phyloP scores from a whole-genome alignment of 1,284 basidiomycete species.

The Trichosporon asahii region DNA sequence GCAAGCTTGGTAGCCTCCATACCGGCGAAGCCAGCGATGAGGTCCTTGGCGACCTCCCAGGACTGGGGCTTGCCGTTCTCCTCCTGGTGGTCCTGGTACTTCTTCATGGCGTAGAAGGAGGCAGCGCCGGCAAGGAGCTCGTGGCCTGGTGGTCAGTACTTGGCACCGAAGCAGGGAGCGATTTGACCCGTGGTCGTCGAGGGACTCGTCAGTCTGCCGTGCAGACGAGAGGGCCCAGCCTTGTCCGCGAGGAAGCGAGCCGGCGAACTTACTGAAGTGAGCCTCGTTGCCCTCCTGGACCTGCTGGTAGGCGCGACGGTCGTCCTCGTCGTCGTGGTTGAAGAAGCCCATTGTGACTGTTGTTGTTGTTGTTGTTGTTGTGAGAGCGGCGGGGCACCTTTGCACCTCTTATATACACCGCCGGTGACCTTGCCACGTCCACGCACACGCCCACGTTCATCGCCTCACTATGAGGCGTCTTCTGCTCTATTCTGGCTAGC shows the following conservation, averaged over 20 bases:
- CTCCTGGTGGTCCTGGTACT: conserved; percentile 35
- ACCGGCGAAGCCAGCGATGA: conserved; percentile 36
- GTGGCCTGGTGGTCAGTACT: conserved; percentile 9
- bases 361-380: conserved; percentile 13
- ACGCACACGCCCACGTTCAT: background rate
- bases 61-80: conserved; percentile 29
- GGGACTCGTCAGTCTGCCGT: too few species aligned
- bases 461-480: background rate
- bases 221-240: too few species aligned
- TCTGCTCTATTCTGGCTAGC: background rate
- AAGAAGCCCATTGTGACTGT: conserved; percentile 29
- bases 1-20: conserved; percentile 41
- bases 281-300: conserved; percentile 20
- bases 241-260: too few species aligned
- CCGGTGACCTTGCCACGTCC: background rate
- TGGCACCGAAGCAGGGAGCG: too few species aligned
- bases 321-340: conserved; percentile 28
- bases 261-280: conserved; percentile 26
- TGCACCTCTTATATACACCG: background rate
- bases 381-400: background rate
- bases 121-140: conserved; percentile 30
- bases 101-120: conserved; percentile 34
- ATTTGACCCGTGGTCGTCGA: too few species aligned
- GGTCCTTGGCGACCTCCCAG: conserved; percentile 32
- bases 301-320: conserved; percentile 27